These are phyloP conservation scores for Albugo laibachii DNA, from an alignment of 352 stramenopile species.

Conservation along the genomic window DNA sequence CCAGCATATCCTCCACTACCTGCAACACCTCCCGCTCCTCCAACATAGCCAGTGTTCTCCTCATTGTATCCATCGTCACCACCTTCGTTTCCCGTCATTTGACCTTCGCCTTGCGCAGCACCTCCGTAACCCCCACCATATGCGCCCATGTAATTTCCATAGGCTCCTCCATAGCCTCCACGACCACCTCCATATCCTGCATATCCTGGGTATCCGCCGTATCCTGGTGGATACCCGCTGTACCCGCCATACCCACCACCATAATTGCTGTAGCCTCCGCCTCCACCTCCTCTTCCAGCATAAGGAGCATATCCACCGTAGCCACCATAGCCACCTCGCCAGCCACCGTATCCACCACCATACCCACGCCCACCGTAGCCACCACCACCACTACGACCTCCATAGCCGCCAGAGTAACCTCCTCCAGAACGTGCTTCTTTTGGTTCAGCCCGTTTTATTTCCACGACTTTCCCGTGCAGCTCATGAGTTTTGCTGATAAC, in stretches of 20 bases:
- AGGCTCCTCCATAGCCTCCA: conserved; percentile 10
- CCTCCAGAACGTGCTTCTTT: conserved; percentile 35
- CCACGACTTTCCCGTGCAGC: conserved; percentile 80
- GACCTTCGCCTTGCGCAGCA: conserved; percentile 3
- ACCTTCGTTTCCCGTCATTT: conserved; percentile 1
- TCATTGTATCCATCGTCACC: conserved; percentile 2
- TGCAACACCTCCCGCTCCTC: conserved; percentile 6
- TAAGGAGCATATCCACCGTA: conserved; percentile 6
- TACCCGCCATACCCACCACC: conserved; percentile 11
- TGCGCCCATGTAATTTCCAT: conserved; percentile 14
- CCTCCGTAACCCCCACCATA: conserved; percentile 13
- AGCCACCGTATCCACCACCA: conserved; percentile 5
- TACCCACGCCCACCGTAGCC: conserved; percentile 12
- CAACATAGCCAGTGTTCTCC: not conserved
- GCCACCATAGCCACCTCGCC: conserved; percentile 5
- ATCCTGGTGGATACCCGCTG: conserved; percentile 7
- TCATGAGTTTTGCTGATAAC: conserved; percentile 79
- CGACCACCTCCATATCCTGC: conserved; percentile 6
- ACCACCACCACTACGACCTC: conserved; percentile 8
- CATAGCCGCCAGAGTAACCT: conserved; percentile 11
- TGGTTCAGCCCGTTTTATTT: conserved; percentile 76
- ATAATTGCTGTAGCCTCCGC: conserved; percentile 8
- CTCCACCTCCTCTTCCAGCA: conserved; percentile 11
- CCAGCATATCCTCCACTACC: conserved; percentile 12
- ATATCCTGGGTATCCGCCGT: conserved; percentile 13